Percentiles rank a stretch among this genome's conserved stretches.
phyloP scores from a whole-genome alignment of 495 filamentous ascomycete genomes.

The Hyaloscypha bicolor region DNA sequence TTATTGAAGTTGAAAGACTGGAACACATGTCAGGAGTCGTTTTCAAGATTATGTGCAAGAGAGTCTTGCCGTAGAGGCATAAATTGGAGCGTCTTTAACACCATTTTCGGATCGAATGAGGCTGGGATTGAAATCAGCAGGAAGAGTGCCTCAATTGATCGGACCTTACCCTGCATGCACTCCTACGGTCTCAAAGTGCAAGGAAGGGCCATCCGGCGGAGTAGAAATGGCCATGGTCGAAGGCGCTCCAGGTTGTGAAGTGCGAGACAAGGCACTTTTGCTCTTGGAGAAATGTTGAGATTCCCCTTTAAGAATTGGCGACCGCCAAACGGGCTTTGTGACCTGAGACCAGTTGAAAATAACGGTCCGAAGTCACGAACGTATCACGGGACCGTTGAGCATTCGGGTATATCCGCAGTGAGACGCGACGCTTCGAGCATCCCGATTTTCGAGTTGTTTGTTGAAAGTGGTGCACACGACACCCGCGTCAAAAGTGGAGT shows the following conservation, averaged over 20 bases:
- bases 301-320: no score
- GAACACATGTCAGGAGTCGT: neutral
- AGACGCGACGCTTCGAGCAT: no score
- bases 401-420: no score
- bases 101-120: neutral
- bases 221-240: neutral
- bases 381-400: no score
- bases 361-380: no score
- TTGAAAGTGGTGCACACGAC: no score
- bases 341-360: no score
- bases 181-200: neutral
- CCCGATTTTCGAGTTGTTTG: no score
- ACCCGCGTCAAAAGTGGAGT: no score
- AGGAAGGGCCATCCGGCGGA: neutral
- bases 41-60: conserved; percentile 2
- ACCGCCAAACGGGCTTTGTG: no score
- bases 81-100: conserved; percentile 89
- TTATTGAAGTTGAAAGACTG: conserved; percentile 94
- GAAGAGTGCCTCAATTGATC: neutral
- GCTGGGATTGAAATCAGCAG: neutral
- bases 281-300: no score
- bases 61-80: conserved; percentile 76
- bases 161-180: neutral
- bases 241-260: neutral
- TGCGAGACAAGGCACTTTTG: no score